Evolutionary conservation across 148 eudicot species (phyloP).

Genomic region (Cornus florida): DNA sequence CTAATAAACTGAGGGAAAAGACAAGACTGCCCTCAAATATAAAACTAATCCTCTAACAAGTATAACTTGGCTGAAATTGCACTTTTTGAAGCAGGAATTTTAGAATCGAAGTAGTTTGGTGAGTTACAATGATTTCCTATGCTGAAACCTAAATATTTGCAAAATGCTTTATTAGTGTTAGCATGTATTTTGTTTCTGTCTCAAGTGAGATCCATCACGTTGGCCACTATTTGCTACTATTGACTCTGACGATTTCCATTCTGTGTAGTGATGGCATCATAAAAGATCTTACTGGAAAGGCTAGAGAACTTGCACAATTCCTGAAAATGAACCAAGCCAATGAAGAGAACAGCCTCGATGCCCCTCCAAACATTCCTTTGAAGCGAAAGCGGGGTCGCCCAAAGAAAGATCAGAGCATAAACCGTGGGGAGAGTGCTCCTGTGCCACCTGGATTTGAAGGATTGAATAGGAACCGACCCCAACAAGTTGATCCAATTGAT

Average conservation of each 20-base stretch:
- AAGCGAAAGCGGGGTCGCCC: slow-evolving; percentile 94
- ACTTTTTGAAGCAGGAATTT: too few relatives aligned
- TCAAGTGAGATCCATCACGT: too few relatives aligned
- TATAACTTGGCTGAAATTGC: too few relatives aligned
- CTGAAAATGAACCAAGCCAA: slow-evolving; percentile 53
- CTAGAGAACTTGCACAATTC: neutral
- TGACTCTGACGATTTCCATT: neutral
- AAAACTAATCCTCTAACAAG: too few relatives aligned
- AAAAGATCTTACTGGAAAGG: neutral
- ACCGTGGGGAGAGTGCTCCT: slow-evolving; percentile 14
- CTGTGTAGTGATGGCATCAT: slow-evolving; percentile 12
- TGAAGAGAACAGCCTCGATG: slow-evolving; percentile 29
- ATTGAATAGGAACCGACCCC: slow-evolving; percentile 15
- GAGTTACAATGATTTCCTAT: neutral
- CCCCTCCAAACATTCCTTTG: slow-evolving; percentile 29
- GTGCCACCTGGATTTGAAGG: slow-evolving; percentile 35
- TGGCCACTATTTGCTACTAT: neutral
- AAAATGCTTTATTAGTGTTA: too few relatives aligned
- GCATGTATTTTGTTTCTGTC: neutral
- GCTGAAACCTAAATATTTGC: too few relatives aligned
- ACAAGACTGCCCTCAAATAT: too few relatives aligned
- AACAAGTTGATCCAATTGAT: slow-evolving; percentile 16
- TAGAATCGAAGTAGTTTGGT: neutral
- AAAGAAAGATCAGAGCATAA: slow-evolving; percentile 61
- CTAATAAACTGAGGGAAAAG: too few relatives aligned